Percentiles rank a stretch among this genome's conserved stretches.
phyloP scores from a whole-genome alignment of 345 rosid genomes.

The Linum tenue region DNA sequence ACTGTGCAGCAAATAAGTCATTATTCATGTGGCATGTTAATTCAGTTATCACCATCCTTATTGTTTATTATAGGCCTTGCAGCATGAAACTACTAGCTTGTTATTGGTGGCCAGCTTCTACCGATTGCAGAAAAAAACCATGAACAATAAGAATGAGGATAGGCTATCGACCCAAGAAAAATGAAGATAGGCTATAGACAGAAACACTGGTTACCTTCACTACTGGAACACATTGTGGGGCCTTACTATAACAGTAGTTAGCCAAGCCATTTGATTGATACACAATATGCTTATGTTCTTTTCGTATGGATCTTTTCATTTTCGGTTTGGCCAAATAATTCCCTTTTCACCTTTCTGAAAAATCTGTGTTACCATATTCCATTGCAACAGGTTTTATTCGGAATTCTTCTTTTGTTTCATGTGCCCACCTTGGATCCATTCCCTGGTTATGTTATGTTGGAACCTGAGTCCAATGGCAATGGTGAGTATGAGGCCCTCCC shows the following conservation, averaged over 20 bases:
- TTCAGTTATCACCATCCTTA: not conserved
- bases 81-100: not conserved
- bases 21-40: not conserved
- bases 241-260: not conserved
- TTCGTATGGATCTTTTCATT: too few species aligned
- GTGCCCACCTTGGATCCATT: conserved; percentile 24
- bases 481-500: conserved; percentile 25
- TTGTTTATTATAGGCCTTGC: not conserved
- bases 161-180: too few species aligned
- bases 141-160: too few species aligned
- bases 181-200: not conserved
- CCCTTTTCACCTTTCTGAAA: not conserved
- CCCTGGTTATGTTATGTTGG: conserved; percentile 17
- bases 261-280: not conserved
- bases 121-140: too few species aligned
- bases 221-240: not conserved
- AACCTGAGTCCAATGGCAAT: conserved; percentile 14
- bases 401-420: conserved; percentile 18
- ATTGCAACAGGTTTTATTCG: conserved; percentile 19
- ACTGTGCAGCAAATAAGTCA: not conserved
- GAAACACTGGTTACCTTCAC: not conserved
- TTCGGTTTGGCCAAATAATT: not conserved
- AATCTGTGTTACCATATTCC: not conserved
- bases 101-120: not conserved
- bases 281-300: not conserved